A percentile compares a stretch with the other conserved stretches of the same genome.
phyloP scores from a whole-genome alignment of 352 stramenopile species.

The Phytopythium litorale region DNA sequence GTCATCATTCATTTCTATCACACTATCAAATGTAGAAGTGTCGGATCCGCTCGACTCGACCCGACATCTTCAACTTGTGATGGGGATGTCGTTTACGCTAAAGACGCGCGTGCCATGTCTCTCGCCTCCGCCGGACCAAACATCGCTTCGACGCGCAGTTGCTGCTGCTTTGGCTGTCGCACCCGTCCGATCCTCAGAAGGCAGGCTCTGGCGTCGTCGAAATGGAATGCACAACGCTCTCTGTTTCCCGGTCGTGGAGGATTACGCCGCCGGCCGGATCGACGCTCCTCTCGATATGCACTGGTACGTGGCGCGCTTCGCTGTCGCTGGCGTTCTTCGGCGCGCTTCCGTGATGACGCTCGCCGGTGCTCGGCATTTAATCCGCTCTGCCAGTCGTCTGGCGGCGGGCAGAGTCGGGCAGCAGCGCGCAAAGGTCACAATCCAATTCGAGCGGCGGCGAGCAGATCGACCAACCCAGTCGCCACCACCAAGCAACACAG shows the following conservation, averaged over 20 bases:
- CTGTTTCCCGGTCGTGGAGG: not conserved
- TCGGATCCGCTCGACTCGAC: not conserved
- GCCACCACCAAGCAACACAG: not conserved
- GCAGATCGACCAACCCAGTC: not conserved
- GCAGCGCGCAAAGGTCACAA: not conserved
- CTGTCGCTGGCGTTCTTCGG: not conserved
- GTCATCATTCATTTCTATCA: not conserved
- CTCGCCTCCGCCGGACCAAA: conserved; percentile 2
- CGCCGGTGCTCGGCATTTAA: not conserved
- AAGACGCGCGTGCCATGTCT: conserved; percentile 1
- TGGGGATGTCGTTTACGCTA: not conserved
- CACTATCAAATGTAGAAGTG: not conserved
- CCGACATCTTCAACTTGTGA: conserved; percentile 4
- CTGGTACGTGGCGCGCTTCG: not conserved
- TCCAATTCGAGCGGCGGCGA: not conserved
- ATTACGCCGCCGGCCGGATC: not conserved
- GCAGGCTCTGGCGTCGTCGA: too few relatives aligned
- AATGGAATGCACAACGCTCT: too few relatives aligned
- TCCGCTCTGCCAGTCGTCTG: not conserved
- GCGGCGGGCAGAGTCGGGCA: not conserved
- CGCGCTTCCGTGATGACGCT: conserved; percentile 1
- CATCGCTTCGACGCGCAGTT: not conserved
- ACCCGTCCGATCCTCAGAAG: not conserved
- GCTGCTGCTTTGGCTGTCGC: not conserved
- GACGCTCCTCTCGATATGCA: not conserved